Evolutionary conservation across 768 basidiomycete genomes (phyloP), one percentile per base, ranked within the genome.

Genomic region (Neoboletus subvelutipes): DNA sequence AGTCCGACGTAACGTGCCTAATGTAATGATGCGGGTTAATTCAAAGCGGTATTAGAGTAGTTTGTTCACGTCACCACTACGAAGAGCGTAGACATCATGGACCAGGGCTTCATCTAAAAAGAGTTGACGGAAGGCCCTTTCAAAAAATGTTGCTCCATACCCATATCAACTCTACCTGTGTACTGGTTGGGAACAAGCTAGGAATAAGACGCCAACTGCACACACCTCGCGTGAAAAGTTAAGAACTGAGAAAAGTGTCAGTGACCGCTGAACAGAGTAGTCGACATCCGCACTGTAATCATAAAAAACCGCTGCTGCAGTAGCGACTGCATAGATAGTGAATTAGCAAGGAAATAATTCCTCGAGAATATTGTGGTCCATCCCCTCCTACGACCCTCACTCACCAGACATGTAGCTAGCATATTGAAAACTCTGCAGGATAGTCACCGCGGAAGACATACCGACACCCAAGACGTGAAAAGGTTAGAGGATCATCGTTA

Each of bases 51-150:
- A 41, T 18, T 3, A 11, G 6, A 45, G 40, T 18, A 15, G 17
- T 24, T 41, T 36, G 10, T 36, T 18, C 10, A 40, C 17, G 3
- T 48, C 54, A 63, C 62, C 53, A 52, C 39, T 9, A 63, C n/a
- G 37, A 57, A 63, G 39, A 62, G 54, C 1, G 54, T 52, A 8
- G 57, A 55, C 34, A 46, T 59, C 10, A 8, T 9, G 26, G 61
- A 49, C 62, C 61, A 63, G 5, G 56, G 45, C 20, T 34, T 55
- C 60, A 54, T 43, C 60, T 59, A 34, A n/a, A n/a, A 9, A 50
- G 45, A 12, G 20, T 48, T 51, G 8, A 17, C 1, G 15, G 13
- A 26, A 1, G 37, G 40, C 24, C 7, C 50, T 51, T 48, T 24
- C 26, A 28, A 29, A 3, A 2, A 17, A 57, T 2, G 15, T 22